Base-by-base conservation (phyloP, 2,329 filamentous ascomycete genomes). In the Scedosporium dehoogii region DNA sequence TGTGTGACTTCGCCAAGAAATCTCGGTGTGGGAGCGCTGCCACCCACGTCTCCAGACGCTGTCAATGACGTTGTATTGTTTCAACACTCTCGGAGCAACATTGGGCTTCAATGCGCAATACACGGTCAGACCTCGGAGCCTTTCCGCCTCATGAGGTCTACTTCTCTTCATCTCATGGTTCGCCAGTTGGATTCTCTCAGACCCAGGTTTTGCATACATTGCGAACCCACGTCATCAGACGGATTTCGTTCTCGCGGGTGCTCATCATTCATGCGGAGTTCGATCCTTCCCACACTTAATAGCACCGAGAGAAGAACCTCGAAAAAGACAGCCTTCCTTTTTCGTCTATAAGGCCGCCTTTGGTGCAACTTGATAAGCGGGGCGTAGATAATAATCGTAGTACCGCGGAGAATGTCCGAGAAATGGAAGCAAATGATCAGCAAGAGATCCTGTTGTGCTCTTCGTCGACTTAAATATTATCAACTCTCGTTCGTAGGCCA, bases 141-240 rank as follows among this genome's bases (percentile, higher is more conserved):
- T 55, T 55, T 25, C 12, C 18, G 18, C 23, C n/a, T 23, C 21
- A 10, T 10, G 3, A 38, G 2, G 33, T 12, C 33, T 38, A 12
- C 23, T 29, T 55, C 21, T 55, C 51, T 23, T 25, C 18, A 18
- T 55, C 18, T 25, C 23, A 23, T 16, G 12, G 51, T 27, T 55
- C 18, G 18, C 21, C 5, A 23, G 5, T 16, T 27, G 51, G 51
- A 9, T 14, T 6, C 51, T 55, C 23, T 12, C 12, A 23, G 51
- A 55, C 21, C 51, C 51, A 23, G 51, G 51, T 55, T 55, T 55
- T 55, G 51, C 51, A 55, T 55, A 55, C 51, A 55, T 29, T 55
- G 12, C 51, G 16, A 23, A 23, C 51, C 51, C 51, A 23, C 51
- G 18, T 25, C 48, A 53, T 53, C 48, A 25, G 48, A 53, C 21